Evolutionary conservation across 257 asterid species (phyloP), one percentile per base, ranked within the genome.

Genomic region (Plantago major): DNA sequence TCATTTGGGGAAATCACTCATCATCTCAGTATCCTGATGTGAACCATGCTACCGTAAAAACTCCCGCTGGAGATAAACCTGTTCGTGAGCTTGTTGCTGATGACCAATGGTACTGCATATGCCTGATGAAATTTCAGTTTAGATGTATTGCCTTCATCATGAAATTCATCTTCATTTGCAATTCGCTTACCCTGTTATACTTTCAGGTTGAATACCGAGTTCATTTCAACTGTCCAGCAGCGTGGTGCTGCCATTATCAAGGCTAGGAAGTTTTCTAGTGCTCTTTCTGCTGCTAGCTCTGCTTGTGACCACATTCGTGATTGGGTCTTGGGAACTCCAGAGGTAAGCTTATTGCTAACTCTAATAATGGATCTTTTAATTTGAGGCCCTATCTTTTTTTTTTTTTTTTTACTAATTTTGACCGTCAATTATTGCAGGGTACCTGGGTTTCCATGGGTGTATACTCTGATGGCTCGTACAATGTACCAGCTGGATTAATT

Each of bases 241-340:
- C 95, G 98, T 61, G 98, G 98, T 33, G 98, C 98, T 76, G 98
- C 98, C 42, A 90, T 90, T 54, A 90, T 90, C 69, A 90, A 90
- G 67, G 97, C 97, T 48, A 83, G 97, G 59, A 90, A 90, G 80
- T 72, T 90, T 11, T 90, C 97, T 4, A 90, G 97, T 75, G 97
- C 97, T 6, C 96, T 90, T 18, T 90, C 96, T 50, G 98, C 98
- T 73, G 98, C 98, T 65, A 90, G 98, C 72, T 76, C 95, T 73
- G 98, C 98, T 26, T 90, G 98, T 65, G 98, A 90, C 68, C 96
- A 90, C 69, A 90, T 90, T 18, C 98, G 98, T 69, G 89, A 90
- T 59, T 90, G 96, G 98, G 95, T 88, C 56, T 88, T 90, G 70
- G 98, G 98, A 76, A 90, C 98, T 63, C 95, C 94, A 9, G 96